A percentile compares a stretch with the other conserved stretches of the same genome.
phyloP scores from a whole-genome alignment of 1,284 basidiomycete genomes.

The Coniferiporia weirii region DNA sequence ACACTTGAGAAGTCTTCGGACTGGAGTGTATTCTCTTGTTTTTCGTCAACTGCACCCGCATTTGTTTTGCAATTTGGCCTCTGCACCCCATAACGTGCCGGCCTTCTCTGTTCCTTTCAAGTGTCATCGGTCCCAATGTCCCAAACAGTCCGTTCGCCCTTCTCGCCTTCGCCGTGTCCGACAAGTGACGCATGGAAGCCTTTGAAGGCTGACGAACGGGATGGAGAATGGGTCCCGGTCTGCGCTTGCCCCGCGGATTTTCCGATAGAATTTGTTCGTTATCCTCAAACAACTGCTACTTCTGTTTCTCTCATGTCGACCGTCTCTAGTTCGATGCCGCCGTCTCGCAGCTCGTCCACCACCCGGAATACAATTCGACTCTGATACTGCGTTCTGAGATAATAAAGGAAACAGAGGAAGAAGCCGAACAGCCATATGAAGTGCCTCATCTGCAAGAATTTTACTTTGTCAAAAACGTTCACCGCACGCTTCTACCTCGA shows the following conservation, averaged over 20 bases:
- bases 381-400: slow-evolving; percentile 74
- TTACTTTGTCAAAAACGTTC: slow-evolving; percentile 42
- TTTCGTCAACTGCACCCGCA: no score
- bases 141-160: neutral
- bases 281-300: slow-evolving; percentile 4
- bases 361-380: slow-evolving; percentile 81
- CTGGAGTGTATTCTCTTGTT: neutral
- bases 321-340: slow-evolving; percentile 58
- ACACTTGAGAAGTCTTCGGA: neutral
- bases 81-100: neutral
- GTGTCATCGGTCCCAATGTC: neutral
- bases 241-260: slow-evolving; percentile 39
- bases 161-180: slow-evolving; percentile 12
- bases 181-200: neutral
- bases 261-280: slow-evolving; percentile 35
- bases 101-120: neutral
- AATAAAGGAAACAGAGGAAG: slow-evolving; percentile 38
- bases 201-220: neutral
- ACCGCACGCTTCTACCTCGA: slow-evolving; percentile 64
- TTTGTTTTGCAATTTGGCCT: neutral
- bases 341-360: slow-evolving; percentile 60
- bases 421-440: slow-evolving; percentile 25
- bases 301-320: neutral
- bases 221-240: slow-evolving; percentile 31
- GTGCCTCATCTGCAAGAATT: slow-evolving; percentile 40